These are phyloP conservation scores for Diaporthe capsici DNA, from an alignment of 2,329 filamentous ascomycete species.

Conservation along the genomic window DNA sequence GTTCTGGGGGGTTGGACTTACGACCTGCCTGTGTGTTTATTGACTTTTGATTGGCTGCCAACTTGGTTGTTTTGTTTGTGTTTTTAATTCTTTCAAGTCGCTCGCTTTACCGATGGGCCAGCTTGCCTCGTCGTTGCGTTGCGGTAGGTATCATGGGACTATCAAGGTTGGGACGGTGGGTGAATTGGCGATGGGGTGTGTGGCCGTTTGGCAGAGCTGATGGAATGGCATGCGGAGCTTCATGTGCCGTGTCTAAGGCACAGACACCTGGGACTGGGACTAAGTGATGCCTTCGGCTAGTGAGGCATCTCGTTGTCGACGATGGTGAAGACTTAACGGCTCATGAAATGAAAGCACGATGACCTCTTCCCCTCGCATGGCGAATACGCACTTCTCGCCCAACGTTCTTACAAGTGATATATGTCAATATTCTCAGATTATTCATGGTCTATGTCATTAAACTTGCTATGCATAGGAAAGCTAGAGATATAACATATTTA, in stretches of 20 bases:
- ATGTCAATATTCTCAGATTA: neutral
- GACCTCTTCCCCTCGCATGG: neutral
- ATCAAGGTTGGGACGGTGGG: neutral
- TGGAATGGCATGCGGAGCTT: neutral
- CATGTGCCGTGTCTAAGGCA: neutral
- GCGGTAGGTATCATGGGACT: neutral
- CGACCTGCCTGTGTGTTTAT: slow-evolving; percentile 3
- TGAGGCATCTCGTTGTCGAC: no score
- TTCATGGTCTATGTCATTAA: neutral
- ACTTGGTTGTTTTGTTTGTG: neutral
- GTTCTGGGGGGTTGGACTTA: neutral
- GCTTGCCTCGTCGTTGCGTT: neutral
- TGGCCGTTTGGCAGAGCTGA: neutral
- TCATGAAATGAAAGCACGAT: neutral
- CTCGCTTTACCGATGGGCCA: slow-evolving; percentile 13
- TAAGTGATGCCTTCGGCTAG: no score
- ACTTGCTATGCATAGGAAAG: neutral
- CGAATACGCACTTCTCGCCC: no score
- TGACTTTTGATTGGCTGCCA: slow-evolving; percentile 7
- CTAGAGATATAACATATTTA: neutral
- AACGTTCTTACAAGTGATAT: neutral
- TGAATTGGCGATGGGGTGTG: neutral
- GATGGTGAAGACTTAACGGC: neutral
- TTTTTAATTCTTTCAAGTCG: neutral
- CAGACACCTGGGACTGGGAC: neutral